These are phyloP conservation scores for Eucalyptus camaldulensis DNA, from an alignment of 345 rosid species.

Conservation along the genomic window DNA sequence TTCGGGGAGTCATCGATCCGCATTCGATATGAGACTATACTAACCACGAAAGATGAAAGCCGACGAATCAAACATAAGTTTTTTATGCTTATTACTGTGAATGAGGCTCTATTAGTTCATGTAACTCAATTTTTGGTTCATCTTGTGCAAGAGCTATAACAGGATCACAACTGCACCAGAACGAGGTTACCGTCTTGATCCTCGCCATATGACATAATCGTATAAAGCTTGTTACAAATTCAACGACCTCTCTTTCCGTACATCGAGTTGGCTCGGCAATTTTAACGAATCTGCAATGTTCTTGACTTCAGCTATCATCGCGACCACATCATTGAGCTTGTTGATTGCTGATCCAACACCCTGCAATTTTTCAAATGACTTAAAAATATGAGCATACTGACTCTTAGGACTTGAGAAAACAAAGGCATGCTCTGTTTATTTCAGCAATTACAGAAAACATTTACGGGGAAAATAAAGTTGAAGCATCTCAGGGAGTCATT, in stretches of 20 bases:
- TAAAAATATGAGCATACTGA: background rate
- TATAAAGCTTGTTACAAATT: background rate
- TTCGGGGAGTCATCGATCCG: background rate
- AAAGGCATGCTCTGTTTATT: background rate
- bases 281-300: conserved; percentile 31
- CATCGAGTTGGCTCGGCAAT: background rate
- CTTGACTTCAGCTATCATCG: conserved; percentile 55
- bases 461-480: background rate
- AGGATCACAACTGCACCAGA: background rate
- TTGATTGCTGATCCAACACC: conserved; percentile 53
- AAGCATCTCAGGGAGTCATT: background rate
- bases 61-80: background rate
- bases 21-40: background rate
- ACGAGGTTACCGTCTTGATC: background rate
- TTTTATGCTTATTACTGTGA: background rate
- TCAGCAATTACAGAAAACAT: background rate
- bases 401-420: background rate
- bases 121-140: background rate
- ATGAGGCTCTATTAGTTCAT: background rate
- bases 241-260: background rate
- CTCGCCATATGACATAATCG: background rate
- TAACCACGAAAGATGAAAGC: background rate
- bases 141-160: background rate
- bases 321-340: conserved; percentile 47
- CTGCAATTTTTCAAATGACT: conserved; percentile 1